Percentiles rank a stretch among this genome's conserved stretches.
Conservation (phyloP, 148 eudicot species). For the Diospyros kaki region DNA sequence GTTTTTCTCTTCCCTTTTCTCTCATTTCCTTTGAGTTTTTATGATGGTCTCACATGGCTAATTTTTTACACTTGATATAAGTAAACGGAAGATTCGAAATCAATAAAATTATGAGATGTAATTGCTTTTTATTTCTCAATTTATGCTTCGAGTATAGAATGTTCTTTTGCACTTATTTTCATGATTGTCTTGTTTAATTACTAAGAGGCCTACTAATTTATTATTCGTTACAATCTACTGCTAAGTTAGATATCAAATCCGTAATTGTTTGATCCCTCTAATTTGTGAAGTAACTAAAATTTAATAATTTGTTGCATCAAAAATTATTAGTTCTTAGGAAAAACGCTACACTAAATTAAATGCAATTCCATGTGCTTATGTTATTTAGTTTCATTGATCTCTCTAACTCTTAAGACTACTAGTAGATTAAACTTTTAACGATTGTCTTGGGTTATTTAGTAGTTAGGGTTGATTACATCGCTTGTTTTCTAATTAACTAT, state of each 20-base stretch:
- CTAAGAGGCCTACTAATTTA: background rate
- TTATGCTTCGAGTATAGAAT: too few species aligned
- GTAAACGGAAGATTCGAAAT: background rate
- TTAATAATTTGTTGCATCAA: background rate
- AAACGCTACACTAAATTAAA: background rate
- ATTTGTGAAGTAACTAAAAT: background rate
- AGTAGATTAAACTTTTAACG: too few species aligned
- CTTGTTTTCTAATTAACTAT: too few species aligned
- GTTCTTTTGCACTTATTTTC: too few species aligned
- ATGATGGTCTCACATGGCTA: background rate
- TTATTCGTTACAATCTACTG: background rate
- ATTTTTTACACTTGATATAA: background rate
- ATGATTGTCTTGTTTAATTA: too few species aligned
- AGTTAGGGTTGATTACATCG: background rate
- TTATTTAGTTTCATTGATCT: too few species aligned
- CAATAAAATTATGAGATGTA: background rate
- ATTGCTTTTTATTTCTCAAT: background rate
- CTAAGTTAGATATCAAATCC: background rate
- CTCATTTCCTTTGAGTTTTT: background rate
- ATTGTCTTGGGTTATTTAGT: too few species aligned
- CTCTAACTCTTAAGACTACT: too few species aligned
- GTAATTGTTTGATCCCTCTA: background rate
- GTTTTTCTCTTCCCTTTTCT: background rate
- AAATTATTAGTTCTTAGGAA: background rate
- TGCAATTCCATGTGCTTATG: background rate